Conservation (phyloP, 176 grass and related monocot species). For the Phoenix roebelenii region DNA sequence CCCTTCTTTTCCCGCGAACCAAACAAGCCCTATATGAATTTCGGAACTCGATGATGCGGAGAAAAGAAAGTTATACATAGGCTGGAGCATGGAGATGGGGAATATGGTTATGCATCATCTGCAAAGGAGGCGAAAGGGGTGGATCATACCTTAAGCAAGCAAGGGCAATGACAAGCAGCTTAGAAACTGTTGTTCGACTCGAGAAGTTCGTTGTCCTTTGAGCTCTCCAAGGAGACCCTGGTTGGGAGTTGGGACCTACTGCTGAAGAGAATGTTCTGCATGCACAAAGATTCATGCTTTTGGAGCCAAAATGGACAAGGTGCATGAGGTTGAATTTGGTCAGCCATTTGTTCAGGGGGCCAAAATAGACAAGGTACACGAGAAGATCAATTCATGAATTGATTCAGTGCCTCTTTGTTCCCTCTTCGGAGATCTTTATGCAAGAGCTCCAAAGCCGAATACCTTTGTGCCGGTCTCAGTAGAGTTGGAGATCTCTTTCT, state of each 20-base stretch:
- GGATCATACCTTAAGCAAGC: conserved; percentile 40
- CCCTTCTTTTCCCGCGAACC: no score
- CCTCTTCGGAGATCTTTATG: no score
- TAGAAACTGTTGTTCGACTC: conserved; percentile 66
- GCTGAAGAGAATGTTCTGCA: conserved; percentile 39
- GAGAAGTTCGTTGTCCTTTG: conserved; percentile 55
- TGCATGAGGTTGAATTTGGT: conserved; percentile 63
- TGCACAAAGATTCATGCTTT: conserved; percentile 51
- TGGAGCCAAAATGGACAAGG: conserved; percentile 52
- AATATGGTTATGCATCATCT: conserved; percentile 51
- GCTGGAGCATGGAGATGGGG: conserved; percentile 48
- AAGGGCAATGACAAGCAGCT: conserved; percentile 79
- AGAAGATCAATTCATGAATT: no score
- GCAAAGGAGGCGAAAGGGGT: conserved; percentile 84
- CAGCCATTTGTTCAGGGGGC: conserved; percentile 25
- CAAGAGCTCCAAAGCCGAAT: no score
- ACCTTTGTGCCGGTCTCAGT: no score
- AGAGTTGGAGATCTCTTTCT: no score
- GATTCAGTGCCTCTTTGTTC: no score
- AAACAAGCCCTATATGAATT: no score
- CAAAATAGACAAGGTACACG: no score
- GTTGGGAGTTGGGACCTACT: conserved; percentile 49
- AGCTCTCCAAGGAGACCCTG: conserved; percentile 61
- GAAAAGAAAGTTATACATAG: conserved; percentile 44
- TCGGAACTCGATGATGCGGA: conserved; percentile 26